Evolutionary conservation across 2,329 filamentous ascomycete species (phyloP), one percentile per base, ranked within the genome.

Genomic region (Xylaria sp.): DNA sequence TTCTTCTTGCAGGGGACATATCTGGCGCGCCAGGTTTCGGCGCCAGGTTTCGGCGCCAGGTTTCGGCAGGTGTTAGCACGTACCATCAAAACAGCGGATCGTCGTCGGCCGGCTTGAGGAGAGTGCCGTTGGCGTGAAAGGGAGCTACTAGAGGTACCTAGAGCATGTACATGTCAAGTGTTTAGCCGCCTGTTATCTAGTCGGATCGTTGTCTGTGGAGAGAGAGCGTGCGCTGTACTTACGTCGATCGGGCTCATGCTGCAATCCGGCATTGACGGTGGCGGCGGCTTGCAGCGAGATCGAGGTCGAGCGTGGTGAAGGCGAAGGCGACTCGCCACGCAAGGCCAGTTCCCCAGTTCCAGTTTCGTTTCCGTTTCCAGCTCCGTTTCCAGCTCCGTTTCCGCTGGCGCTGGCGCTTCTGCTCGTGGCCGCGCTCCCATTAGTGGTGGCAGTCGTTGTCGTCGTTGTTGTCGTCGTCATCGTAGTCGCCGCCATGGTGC

Each of bases 281-380:
- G 92, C 92, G 13, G 92, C 89, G 60, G 92, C 92, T 77, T 92
- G 92, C 10, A 96, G 85, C 16, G 92, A 93, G 70, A 88, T 86
- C 48, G 91, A 89, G 40, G 91, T 87, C 59, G 88, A 89, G 73
- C 91, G 85, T 44, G 89, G 87, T 53, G 90, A 89, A 57, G 87
- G 84, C 37, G 88, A 87, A 29, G 88, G 86, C 27, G 87, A 88
- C 68, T 86, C 83, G 78, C 78, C 37, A 73, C 54, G 74, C 57
- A 72, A 47, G 50, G 65, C 63, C 42, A 76, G 65, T 53, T 79
- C 78, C 18, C 25, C 48, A 4, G 16, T 16, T 51, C 48, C 25
- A 23, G 3, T 27, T 27, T 21, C 23, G 21, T 79, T 78, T 47
- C 21, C 44, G 21, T 18, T 21, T 47, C 44, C 21, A 18, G 5